A percentile compares a stretch with the other conserved stretches of the same genome.
Conservation (phyloP, 2,329 filamentous ascomycete genomes). For the Samsoniella hepiali region DNA sequence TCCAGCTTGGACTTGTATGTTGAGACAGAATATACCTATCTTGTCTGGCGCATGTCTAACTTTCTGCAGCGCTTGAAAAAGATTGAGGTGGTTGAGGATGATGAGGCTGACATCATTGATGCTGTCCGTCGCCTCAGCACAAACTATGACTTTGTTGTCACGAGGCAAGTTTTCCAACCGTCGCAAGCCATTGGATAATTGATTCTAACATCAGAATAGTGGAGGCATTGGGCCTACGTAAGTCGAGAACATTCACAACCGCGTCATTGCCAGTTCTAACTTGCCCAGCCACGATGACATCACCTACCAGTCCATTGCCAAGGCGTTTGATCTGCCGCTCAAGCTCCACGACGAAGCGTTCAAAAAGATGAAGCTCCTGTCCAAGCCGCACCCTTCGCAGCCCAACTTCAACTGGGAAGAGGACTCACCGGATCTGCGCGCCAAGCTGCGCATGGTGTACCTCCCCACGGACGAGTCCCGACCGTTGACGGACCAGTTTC, state of each 20-base stretch:
- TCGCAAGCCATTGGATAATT: slow-evolving; percentile 4
- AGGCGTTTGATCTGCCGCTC: slow-evolving; percentile 76
- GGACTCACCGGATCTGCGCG: slow-evolving; percentile 72
- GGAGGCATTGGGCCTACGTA: slow-evolving; percentile 95
- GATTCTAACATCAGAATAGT: slow-evolving; percentile 36
- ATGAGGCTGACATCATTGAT: slow-evolving; percentile 86
- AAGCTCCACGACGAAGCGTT: slow-evolving; percentile 74
- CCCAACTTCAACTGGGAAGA: slow-evolving; percentile 76
- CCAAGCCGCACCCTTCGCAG: slow-evolving; percentile 68
- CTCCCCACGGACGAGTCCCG: slow-evolving; percentile 71
- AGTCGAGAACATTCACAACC: slow-evolving; percentile 31
- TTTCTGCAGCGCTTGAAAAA: slow-evolving; percentile 65
- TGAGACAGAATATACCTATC: neutral
- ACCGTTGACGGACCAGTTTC: slow-evolving; percentile 64
- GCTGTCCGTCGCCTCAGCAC: slow-evolving; percentile 82
- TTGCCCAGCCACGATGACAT: slow-evolving; percentile 84
- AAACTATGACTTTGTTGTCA: slow-evolving; percentile 91
- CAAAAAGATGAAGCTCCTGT: slow-evolving; percentile 78
- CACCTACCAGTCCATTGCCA: slow-evolving; percentile 90
- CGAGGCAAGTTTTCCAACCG: slow-evolving; percentile 47
- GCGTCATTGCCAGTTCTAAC: slow-evolving; percentile 11
- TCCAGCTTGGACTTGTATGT: slow-evolving; percentile 17
- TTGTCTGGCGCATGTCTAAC: neutral
- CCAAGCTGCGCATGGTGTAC: slow-evolving; percentile 87
- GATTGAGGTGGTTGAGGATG: slow-evolving; percentile 90